Conservation (phyloP, 31 red algal species). For the Endocladia muricata region DNA sequence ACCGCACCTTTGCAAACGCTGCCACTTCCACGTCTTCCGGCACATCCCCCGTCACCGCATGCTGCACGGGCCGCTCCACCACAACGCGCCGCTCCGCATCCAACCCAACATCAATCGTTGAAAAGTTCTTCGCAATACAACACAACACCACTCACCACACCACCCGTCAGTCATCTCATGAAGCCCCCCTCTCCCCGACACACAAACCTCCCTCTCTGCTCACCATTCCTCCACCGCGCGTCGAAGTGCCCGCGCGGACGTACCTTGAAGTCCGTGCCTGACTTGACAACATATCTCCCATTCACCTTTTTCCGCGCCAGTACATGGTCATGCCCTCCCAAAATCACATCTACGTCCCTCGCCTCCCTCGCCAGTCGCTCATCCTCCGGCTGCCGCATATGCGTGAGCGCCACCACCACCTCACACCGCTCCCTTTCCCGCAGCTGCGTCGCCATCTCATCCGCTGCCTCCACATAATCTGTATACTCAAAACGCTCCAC, state of each 20-base stretch:
- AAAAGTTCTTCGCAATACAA: constrained; percentile 26
- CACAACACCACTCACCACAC: no score
- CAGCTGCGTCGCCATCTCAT: constrained; percentile 5
- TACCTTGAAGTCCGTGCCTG: constrained; percentile 68
- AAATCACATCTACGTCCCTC: constrained; percentile 41
- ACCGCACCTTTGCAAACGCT: constrained; percentile 14
- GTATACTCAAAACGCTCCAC: constrained; percentile 16
- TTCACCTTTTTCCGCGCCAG: constrained; percentile 1
- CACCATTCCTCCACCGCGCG: no score
- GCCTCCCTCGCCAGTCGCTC: constrained; percentile 29
- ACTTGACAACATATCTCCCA: constrained; percentile 43
- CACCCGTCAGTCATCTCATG: no score
- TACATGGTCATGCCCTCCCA: constrained; percentile 77
- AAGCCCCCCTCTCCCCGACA: no score
- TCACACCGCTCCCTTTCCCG: constrained; percentile 17
- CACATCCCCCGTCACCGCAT: constrained; percentile 34
- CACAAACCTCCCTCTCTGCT: no score
- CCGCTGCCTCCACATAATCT: constrained; percentile 20
- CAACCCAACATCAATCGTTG: constrained; percentile 33
- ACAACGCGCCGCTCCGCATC: background rate
- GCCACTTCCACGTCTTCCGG: constrained; percentile 24
- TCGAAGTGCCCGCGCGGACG: background rate
- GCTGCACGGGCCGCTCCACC: constrained; percentile 22
- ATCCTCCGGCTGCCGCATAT: constrained; percentile 72
- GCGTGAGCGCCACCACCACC: constrained; percentile 65